Evolutionary conservation across 225 moss, liverwort and hornwort genomes (phyloP).

Genomic region (Neckera pumila): DNA sequence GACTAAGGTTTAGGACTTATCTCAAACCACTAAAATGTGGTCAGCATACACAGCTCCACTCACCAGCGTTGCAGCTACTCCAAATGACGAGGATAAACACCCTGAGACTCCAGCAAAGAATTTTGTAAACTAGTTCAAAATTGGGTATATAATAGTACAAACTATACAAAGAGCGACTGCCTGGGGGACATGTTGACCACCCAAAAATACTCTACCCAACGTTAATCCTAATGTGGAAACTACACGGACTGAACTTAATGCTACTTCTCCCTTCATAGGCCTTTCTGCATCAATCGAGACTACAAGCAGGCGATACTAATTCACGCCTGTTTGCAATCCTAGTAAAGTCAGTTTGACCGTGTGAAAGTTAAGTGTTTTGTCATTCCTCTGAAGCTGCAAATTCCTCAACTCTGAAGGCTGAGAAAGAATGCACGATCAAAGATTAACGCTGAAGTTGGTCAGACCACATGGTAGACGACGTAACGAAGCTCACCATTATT

Average conservation of each 20-base stretch:
- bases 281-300: not conserved
- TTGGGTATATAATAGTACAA: slow-evolving; percentile 25
- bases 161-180: slow-evolving; percentile 24
- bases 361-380: not conserved
- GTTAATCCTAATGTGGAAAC: not conserved
- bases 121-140: not conserved
- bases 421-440: not conserved
- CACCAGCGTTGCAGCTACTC: not conserved
- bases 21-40: not conserved
- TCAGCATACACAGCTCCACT: not conserved
- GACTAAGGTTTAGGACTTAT: not conserved
- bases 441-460: not conserved
- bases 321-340: not conserved
- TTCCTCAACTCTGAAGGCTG: not conserved
- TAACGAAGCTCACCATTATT: slow-evolving; percentile 13
- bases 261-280: not conserved
- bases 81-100: not conserved
- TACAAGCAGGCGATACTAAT: not conserved
- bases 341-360: not conserved
- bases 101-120: not conserved
- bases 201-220: slow-evolving; percentile 27
- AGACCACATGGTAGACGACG: not conserved
- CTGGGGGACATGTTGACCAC: slow-evolving; percentile 14
- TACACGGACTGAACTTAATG: not conserved
- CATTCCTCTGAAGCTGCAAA: not conserved